These are phyloP conservation scores for Pseudocercospora crystallina DNA, from an alignment of 2,329 filamentous ascomycete genomes.

Conservation along the genomic window DNA sequence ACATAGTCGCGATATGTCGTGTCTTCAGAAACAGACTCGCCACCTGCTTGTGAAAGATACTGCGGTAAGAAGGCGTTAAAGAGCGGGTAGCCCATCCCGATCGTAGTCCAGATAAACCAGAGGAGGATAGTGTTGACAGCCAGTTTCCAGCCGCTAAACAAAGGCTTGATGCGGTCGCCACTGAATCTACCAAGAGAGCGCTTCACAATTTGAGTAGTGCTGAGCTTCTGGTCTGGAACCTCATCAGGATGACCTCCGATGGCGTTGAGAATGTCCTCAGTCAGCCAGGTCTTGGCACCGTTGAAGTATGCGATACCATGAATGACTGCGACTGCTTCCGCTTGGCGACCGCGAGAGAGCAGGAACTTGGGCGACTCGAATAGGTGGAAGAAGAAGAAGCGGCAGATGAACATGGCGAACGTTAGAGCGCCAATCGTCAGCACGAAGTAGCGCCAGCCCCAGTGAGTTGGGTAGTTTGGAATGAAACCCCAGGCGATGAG, in stretches of 20 bases:
- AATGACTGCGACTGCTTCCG: constrained; percentile 72
- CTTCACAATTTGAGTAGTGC: constrained; percentile 52
- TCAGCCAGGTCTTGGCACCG: constrained; percentile 69
- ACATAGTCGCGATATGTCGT: constrained; percentile 74
- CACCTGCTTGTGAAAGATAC: constrained; percentile 64
- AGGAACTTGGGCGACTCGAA: constrained; percentile 86
- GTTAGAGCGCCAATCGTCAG: constrained; percentile 70
- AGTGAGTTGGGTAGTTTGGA: constrained; percentile 51
- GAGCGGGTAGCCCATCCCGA: constrained; percentile 83
- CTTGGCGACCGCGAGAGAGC: constrained; percentile 71
- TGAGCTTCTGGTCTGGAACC: constrained; percentile 43
- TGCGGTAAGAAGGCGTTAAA: constrained; percentile 92
- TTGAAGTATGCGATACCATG: constrained; percentile 22
- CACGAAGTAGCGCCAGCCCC: constrained; percentile 75
- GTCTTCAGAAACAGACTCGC: constrained; percentile 35
- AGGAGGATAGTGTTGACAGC: constrained; percentile 54
- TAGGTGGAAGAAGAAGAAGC: constrained; percentile 77
- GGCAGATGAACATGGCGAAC: constrained; percentile 72
- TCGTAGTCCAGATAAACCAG: constrained; percentile 79
- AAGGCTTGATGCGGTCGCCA: constrained; percentile 61
- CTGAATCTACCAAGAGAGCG: constrained; percentile 67
- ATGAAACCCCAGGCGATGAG: constrained; percentile 39
- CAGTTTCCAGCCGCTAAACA: constrained; percentile 54
- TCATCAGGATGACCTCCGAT: constrained; percentile 57
- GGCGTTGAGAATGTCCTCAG: constrained; percentile 63